Percentiles rank a stretch among this genome's conserved stretches.
phyloP scores from a whole-genome alignment of 2,329 filamentous ascomycete species.

The Fusarium sp. region DNA sequence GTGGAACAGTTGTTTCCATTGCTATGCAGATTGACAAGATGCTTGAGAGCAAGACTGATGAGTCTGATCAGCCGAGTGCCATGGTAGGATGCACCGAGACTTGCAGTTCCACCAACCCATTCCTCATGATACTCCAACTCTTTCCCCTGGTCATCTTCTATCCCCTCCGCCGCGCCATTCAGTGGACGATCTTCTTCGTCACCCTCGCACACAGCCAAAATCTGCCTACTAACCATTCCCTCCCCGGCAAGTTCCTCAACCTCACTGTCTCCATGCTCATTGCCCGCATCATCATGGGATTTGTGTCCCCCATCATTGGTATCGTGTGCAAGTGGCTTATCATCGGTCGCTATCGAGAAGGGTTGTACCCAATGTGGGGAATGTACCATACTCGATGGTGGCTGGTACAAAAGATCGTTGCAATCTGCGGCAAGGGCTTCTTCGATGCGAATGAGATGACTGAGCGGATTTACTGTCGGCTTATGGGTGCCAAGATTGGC shows the following conservation, averaged over 20 bases:
- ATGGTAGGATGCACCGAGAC: neutral
- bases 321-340: slow-evolving; percentile 15
- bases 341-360: slow-evolving; percentile 1
- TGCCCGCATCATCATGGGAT: neutral
- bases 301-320: neutral
- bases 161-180: neutral
- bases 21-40: neutral
- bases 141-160: slow-evolving; percentile 1
- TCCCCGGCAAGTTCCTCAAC: slow-evolving; percentile 5
- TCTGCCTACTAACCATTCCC: slow-evolving; percentile 1
- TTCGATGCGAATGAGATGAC: neutral
- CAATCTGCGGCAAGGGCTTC: neutral
- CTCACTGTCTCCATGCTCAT: slow-evolving; percentile 5
- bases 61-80: fast-evolving
- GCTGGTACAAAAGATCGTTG: slow-evolving; percentile 20
- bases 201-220: slow-evolving; percentile 11
- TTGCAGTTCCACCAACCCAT: neutral
- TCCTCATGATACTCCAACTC: slow-evolving; percentile 1
- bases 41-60: neutral
- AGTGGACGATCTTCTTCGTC: slow-evolving; percentile 21
- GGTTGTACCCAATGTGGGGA: slow-evolving; percentile 12
- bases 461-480: neutral
- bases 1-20: neutral
- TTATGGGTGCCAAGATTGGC: neutral
- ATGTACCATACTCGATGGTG: slow-evolving; percentile 20